Base-by-base conservation (phyloP, 208 protist genomes). In the Porcisia hertigi region DNA sequence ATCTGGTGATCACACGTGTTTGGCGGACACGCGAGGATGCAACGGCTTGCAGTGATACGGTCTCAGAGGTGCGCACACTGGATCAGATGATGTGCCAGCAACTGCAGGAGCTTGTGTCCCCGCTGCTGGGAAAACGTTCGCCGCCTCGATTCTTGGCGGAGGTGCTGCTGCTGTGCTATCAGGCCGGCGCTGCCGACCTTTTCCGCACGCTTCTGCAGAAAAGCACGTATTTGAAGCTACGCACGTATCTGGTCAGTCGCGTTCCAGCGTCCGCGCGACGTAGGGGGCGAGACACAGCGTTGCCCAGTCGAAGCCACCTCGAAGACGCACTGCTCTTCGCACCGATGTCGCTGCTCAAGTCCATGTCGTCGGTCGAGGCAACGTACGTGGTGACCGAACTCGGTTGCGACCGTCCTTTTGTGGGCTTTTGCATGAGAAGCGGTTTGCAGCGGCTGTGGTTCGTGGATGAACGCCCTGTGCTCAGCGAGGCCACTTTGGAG, bases 351-450 rank as follows among this genome's bases (percentile, higher is more conserved):
- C 77, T 97, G 34, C 80, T 95, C 53, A 55, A 70, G 23, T 63
- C 79, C 7, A 81, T 94, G 69, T 70, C 69, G 18, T 60, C 77
- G 53, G 73, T 78, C 30, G 89, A 95, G 85, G 79, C 82, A 71
- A 92, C 85, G 71, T 93, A 91, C 80, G 69, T 88, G 2, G 69
- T 82, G 36, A 95, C 93, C 20, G 93, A 97, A 81, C 75, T 94
- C 11, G 91, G 91, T 43, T 82, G 92, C 63, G 72, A 76, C 14
- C 77, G 93, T 0, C 82, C 87, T 2, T 80, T 97, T 71, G 87
- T 94, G 30, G 80, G 83, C 41, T 84, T 88, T 53, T 89, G 83
- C 82, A 80, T 86, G 55, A 14, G 91, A 45, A 23, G 80, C 18
- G 87, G 88, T 14, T 36, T 90, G 69, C 70, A 75, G 41, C 41